Percentiles rank a stretch among this genome's conserved stretches.
Conservation (phyloP, 1,284 basidiomycete genomes). For the Trametes polyzona region DNA sequence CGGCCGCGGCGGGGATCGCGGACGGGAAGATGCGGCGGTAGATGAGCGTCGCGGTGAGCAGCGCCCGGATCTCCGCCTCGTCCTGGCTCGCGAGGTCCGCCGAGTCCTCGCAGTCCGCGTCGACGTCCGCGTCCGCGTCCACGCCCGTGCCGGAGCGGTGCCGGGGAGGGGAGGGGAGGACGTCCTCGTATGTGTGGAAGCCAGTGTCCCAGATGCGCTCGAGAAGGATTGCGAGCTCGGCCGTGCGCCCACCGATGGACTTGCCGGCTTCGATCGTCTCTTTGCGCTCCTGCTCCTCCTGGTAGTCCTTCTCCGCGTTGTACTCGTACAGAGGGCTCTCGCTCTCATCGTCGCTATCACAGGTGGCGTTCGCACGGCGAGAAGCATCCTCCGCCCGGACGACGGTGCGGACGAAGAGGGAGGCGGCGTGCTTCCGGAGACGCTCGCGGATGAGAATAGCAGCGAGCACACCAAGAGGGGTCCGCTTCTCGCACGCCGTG, state of each 20-base stretch:
- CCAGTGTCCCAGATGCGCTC: conserved; percentile 54
- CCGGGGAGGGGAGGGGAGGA: conserved; percentile 23
- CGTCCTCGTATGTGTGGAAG: conserved; percentile 35
- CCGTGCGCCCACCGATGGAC: conserved; percentile 61
- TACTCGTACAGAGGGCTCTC: conserved; percentile 31
- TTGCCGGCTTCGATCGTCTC: conserved; percentile 58
- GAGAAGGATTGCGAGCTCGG: conserved; percentile 54
- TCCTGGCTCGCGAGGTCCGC: conserved; percentile 38
- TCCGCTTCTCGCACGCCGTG: conserved; percentile 38
- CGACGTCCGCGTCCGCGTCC: conserved; percentile 32
- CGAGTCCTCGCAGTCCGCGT: conserved; percentile 38
- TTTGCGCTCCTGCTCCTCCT: conserved; percentile 43
- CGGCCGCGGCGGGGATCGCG: conserved; percentile 37
- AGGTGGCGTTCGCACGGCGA: conserved; percentile 16
- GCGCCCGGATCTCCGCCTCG: conserved; percentile 49
- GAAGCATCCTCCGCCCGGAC: conserved; percentile 32
- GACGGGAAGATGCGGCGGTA: conserved; percentile 62
- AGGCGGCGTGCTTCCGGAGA: conserved; percentile 52
- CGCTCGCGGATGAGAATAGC: conserved; percentile 51
- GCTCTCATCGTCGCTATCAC: conserved; percentile 32
- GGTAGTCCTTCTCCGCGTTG: conserved; percentile 39
- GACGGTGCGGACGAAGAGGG: conserved; percentile 55
- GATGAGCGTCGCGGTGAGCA: conserved; percentile 59
- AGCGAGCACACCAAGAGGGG: conserved; percentile 57
- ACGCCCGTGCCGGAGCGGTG: background rate